Base-by-base conservation (phyloP, 768 basidiomycete genomes). In the Collybiopsis luxurians region DNA sequence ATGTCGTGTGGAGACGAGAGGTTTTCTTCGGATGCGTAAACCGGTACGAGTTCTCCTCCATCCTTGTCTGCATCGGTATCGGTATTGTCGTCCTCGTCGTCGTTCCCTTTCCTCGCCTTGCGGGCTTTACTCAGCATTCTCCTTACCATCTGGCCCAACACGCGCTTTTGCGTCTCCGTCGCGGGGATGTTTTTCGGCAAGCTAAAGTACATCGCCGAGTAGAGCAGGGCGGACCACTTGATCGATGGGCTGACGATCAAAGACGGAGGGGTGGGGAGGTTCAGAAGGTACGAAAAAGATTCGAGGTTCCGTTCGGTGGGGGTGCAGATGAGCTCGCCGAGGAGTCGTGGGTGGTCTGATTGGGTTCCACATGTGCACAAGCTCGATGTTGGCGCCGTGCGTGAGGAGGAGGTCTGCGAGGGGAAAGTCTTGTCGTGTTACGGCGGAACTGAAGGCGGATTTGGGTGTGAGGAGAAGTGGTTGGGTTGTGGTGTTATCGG, bases 281-380 rank as follows among this genome's bases (percentile, higher is more conserved):
- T 31, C 30, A 51, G 30, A 9, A 48, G 24, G 21, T 38, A 59
- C 26, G 42, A 15, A 7, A 59, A 10, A 10, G 54, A 50, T 12
- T 55, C 54, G n/a, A 55, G 21, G 27, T 45, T 59, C 21, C 30
- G 9, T 30, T 59, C 58, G 2, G 53, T 59, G 12, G 53, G 53
- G 42, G 43, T 55, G 3, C 39, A 43, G n/a, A 59, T n/a, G 7
- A 59, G 48, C 28, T 59, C 58, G 10, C 38, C 53, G 12, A 50
- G 42, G 40, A 11, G 53, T 59, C 5, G 50, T 51, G n/a, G n/a
- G n/a, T n/a, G n/a, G n/a, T 31, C 26, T 42, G 12, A 42, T 27
- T 15, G 19, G 26, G 27, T 42, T 21, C 4, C n/a, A 15, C 28
- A 24, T 39, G 26, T 51, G 40, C 26, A 43, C 26, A 21, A 55